These are phyloP conservation scores for Phanerochaete sordida DNA, from an alignment of 768 basidiomycete species.

Conservation along the genomic window DNA sequence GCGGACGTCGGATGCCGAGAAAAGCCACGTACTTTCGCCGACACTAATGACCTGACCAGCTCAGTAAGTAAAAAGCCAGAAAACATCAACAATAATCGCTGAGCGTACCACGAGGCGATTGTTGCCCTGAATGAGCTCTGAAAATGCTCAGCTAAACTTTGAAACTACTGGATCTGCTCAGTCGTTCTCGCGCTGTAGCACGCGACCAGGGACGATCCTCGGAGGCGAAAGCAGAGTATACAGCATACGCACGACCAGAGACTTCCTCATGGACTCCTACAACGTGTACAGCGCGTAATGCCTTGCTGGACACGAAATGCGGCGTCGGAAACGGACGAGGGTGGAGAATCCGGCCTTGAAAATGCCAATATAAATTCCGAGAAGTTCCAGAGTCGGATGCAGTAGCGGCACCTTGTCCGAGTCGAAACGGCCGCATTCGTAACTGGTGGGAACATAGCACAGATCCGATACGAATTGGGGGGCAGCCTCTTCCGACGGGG, in stretches of 20 bases:
- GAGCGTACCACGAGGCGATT: too few relatives aligned
- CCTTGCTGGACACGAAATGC: background rate
- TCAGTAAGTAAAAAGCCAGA: background rate
- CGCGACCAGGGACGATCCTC: background rate
- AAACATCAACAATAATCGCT: background rate
- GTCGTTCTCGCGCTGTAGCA: background rate
- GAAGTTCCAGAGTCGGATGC: background rate
- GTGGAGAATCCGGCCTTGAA: background rate
- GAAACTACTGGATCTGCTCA: background rate
- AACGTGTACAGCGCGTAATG: background rate
- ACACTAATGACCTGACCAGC: too few relatives aligned
- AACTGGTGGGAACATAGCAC: background rate
- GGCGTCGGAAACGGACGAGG: background rate
- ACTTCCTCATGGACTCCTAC: background rate
- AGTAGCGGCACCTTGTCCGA: background rate
- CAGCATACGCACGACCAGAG: background rate
- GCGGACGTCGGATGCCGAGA: background rate
- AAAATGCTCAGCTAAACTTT: too few relatives aligned
- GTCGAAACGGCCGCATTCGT: background rate
- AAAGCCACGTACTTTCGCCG: background rate
- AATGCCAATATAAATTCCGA: background rate
- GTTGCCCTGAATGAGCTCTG: too few relatives aligned
- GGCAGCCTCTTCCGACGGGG: background rate
- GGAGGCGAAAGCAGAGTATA: background rate
- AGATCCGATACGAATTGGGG: background rate